A percentile compares a stretch with the other conserved stretches of the same genome.
Conservation (phyloP, 495 filamentous ascomycete species). For the Ascodesmis nigricans region DNA sequence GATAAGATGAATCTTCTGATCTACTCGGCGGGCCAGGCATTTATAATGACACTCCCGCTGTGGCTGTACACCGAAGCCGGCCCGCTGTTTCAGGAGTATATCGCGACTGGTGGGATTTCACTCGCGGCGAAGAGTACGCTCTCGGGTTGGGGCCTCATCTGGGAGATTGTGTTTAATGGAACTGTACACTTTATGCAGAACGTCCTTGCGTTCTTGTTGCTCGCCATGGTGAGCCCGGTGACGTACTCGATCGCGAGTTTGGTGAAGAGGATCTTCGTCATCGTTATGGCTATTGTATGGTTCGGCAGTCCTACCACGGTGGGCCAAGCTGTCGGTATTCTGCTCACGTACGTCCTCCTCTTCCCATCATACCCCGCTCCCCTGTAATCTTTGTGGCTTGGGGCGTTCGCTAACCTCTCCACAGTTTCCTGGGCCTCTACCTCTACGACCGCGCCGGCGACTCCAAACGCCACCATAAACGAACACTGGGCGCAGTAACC, state of each 20-base stretch:
- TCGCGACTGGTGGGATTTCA: slow-evolving; percentile 36
- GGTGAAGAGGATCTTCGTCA: slow-evolving; percentile 94
- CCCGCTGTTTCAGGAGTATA: slow-evolving; percentile 46
- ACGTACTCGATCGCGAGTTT: slow-evolving; percentile 91
- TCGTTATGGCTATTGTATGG: slow-evolving; percentile 86
- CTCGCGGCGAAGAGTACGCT: slow-evolving; percentile 34
- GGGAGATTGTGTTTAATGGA: slow-evolving; percentile 92
- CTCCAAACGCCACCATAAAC: too few species aligned
- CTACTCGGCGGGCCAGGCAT: slow-evolving; percentile 83
- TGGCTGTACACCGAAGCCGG: slow-evolving; percentile 86
- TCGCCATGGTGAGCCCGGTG: slow-evolving; percentile 81
- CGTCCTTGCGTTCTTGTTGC: slow-evolving; percentile 76
- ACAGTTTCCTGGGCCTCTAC: slow-evolving; percentile 63
- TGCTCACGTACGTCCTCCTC: slow-evolving; percentile 34
- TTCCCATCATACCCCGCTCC: not conserved
- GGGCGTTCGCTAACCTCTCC: not conserved
- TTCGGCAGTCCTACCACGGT: slow-evolving; percentile 72
- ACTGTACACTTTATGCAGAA: slow-evolving; percentile 94
- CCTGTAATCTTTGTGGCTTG: too few species aligned
- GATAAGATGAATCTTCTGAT: slow-evolving; percentile 95
- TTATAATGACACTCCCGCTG: slow-evolving; percentile 72
- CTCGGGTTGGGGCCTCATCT: slow-evolving; percentile 28
- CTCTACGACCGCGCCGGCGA: slow-evolving; percentile 86
- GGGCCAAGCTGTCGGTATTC: slow-evolving; percentile 66
- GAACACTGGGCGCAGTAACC: too few species aligned